Conservation (phyloP, 2,329 filamentous ascomycete species). For the Colletotrichum paranaense region DNA sequence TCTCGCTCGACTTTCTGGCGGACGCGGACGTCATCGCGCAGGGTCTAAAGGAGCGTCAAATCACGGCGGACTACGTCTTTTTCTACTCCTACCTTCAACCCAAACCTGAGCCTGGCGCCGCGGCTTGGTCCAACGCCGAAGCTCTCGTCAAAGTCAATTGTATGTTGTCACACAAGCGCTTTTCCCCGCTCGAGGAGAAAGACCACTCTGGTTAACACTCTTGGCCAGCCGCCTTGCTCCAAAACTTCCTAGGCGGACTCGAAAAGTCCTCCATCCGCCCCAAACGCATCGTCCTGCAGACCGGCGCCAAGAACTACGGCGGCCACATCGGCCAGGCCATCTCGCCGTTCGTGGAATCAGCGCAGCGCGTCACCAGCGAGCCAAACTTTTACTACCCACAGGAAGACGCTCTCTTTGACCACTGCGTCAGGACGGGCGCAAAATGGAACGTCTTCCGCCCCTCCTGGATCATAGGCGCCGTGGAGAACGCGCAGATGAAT, state of each 20-base stretch:
- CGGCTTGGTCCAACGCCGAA: neutral
- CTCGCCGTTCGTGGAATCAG: too few species aligned
- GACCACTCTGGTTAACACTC: neutral
- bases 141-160: neutral
- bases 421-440: too few species aligned
- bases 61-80: neutral
- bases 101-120: neutral
- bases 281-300: neutral
- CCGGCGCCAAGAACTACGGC: too few species aligned
- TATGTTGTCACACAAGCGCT: neutral
- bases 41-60: neutral
- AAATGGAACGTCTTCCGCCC: too few species aligned
- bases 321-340: neutral
- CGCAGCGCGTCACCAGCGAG: too few species aligned
- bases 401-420: too few species aligned
- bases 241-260: neutral
- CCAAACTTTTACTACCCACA: too few species aligned
- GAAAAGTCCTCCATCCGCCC: neutral
- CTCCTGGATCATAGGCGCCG: too few species aligned
- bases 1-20: neutral
- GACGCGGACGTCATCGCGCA: neutral
- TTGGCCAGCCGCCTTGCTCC: neutral
- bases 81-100: neutral
- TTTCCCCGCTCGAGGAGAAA: neutral
- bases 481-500: too few species aligned